phyloP scores from a whole-genome alignment of 1,284 basidiomycete genomes.

The Garcileccinum viscosum region DNA sequence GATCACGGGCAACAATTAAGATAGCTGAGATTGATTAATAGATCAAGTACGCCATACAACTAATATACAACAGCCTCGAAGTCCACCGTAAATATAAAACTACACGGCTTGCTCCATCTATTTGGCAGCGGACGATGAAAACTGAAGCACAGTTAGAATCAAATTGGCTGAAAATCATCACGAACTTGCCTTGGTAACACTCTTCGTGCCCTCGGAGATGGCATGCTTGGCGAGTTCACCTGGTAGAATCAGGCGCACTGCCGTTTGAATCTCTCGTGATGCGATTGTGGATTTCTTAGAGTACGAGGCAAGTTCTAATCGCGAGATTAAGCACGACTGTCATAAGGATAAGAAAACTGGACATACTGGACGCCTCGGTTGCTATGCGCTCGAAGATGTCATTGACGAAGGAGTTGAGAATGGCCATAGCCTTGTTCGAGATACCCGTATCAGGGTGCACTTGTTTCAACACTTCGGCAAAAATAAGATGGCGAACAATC shows the following conservation, averaged over 20 bases:
- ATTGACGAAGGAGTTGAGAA: conserved; percentile 78
- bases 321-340: conserved; percentile 3
- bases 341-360: background rate
- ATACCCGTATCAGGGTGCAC: conserved; percentile 86
- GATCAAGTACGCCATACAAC: conserved; percentile 37
- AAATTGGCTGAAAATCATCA: conserved; percentile 14
- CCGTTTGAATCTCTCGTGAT: conserved; percentile 82
- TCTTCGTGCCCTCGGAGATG: conserved; percentile 82
- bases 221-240: conserved; percentile 71
- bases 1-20: background rate
- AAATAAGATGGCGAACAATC: conserved; percentile 40
- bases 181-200: conserved; percentile 45
- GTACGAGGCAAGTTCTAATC: conserved; percentile 73
- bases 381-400: conserved; percentile 83
- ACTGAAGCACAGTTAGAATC: conserved; percentile 28
- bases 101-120: conserved; percentile 24
- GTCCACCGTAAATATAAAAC: conserved; percentile 19
- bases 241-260: conserved; percentile 80
- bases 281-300: conserved; percentile 85
- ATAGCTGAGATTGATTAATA: conserved; percentile 32
- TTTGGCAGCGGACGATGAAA: conserved; percentile 51
- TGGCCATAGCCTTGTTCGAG: conserved; percentile 83
- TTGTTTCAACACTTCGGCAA: conserved; percentile 66
- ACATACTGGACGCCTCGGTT: conserved; percentile 70
- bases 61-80: conserved; percentile 38